phyloP scores from a whole-genome alignment of 805 yeast genomes.

The Lipomyces yamanashiensis region DNA sequence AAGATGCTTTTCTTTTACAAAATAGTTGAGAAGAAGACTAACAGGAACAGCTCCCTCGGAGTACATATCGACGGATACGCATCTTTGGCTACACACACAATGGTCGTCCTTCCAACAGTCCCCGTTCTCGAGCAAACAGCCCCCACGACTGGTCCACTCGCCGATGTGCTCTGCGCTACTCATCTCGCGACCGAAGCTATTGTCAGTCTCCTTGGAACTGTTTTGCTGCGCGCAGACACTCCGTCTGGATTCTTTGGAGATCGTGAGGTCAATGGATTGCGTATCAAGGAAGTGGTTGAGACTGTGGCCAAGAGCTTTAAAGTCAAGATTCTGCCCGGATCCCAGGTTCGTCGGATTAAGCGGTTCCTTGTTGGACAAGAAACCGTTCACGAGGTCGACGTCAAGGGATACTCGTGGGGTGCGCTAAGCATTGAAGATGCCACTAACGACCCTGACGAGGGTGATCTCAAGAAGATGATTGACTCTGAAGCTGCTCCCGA shows the following conservation, averaged over 20 bases:
- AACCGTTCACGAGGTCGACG: conserved; percentile 89
- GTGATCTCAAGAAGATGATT: conserved; percentile 42
- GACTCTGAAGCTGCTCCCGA: conserved; percentile 61
- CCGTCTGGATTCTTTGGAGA: conserved; percentile 23
- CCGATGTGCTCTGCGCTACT: conserved; percentile 88
- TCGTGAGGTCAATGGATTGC: conserved; percentile 62
- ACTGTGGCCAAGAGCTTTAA: conserved; percentile 82
- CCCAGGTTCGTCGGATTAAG: conserved; percentile 87
- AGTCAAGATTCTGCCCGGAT: conserved; percentile 88
- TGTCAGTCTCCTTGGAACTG: conserved; percentile 59
- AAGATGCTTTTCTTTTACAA: not conserved
- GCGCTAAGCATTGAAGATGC: conserved; percentile 34
- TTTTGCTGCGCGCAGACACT: conserved; percentile 13
- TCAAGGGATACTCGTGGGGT: conserved; percentile 74
- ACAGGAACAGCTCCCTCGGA: conserved; percentile 59
- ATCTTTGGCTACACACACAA: conserved; percentile 80
- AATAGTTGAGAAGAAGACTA: not conserved
- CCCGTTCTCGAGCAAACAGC: conserved; percentile 54
- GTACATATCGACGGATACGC: conserved; percentile 96
- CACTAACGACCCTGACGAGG: conserved; percentile 36
- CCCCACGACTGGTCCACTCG: conserved; percentile 81
- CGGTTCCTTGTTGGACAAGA: conserved; percentile 94
- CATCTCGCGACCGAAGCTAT: conserved; percentile 89
- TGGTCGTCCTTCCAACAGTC: conserved; percentile 66
- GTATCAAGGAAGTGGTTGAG: conserved; percentile 78